phyloP scores from a whole-genome alignment of 2,329 filamentous ascomycete genomes.

The Colletotrichum aenigma region DNA sequence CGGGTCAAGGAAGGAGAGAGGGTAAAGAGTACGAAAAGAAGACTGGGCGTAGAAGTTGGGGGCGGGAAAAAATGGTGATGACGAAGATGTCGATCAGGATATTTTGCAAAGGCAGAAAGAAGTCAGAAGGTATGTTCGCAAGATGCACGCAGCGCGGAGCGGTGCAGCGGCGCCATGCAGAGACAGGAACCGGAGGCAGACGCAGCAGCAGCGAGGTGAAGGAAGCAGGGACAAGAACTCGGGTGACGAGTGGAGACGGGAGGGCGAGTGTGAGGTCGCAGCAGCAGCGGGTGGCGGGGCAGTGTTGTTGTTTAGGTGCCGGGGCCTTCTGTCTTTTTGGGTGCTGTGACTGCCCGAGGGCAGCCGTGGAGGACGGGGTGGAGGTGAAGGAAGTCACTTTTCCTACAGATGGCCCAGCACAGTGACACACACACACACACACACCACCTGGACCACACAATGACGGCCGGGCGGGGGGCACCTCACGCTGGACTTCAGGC shows the following conservation, averaged over 20 bases:
- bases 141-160: conserved; percentile 4
- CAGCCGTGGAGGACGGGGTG: background rate
- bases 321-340: background rate
- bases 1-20: background rate
- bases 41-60: background rate
- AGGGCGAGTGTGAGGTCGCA: background rate
- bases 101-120: background rate
- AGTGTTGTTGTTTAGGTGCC: background rate
- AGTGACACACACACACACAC: background rate
- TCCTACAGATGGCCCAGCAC: background rate
- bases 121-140: background rate
- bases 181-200: background rate
- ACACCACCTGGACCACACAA: background rate
- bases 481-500: background rate
- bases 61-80: background rate
- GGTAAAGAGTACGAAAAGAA: background rate
- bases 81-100: background rate
- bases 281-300: background rate
- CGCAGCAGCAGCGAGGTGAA: background rate
- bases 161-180: conserved; percentile 10
- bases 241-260: background rate
- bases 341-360: background rate
- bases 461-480: background rate
- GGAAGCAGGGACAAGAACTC: background rate
- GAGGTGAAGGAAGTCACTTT: background rate